Conservation (phyloP, 2,329 filamentous ascomycete species). For the Hypocreales sp. region DNA sequence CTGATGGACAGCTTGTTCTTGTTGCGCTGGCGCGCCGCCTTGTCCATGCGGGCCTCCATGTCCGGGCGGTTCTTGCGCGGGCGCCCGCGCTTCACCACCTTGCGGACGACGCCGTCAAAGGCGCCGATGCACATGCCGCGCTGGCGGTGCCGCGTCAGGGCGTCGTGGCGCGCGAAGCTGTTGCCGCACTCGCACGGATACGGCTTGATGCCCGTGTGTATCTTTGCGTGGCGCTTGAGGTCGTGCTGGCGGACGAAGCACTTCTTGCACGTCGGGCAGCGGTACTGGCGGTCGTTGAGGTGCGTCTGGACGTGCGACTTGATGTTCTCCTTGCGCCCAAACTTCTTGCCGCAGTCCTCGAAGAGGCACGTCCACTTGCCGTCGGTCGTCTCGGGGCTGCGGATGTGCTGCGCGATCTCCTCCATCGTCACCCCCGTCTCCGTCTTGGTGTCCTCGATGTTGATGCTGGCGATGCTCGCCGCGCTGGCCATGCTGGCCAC, state of each 20-base stretch:
- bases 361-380: constrained; percentile 69
- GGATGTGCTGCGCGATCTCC: constrained; percentile 64
- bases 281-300: constrained; percentile 87
- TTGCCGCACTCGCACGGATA: constrained; percentile 92
- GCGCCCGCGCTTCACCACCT: constrained; percentile 45
- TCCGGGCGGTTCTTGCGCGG: constrained; percentile 47
- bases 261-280: constrained; percentile 85
- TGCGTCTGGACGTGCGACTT: constrained; percentile 97
- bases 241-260: constrained; percentile 96
- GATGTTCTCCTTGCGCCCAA: constrained; percentile 97
- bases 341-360: constrained; percentile 70
- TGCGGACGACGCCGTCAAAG: constrained; percentile 60
- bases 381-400: constrained; percentile 54
- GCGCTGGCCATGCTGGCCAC: constrained; percentile 41
- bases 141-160: constrained; percentile 83
- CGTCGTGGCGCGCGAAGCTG: constrained; percentile 88
- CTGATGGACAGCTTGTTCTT: constrained; percentile 33
- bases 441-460: constrained; percentile 49
- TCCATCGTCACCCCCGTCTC: constrained; percentile 79
- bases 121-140: constrained; percentile 93
- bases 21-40: constrained; percentile 39
- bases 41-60: constrained; percentile 38
- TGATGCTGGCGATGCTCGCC: constrained; percentile 44
- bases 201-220: constrained; percentile 89
- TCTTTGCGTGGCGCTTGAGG: constrained; percentile 92